Evolutionary conservation across 1,139 yeast species (phyloP).

Genomic region (Hemisphaericaspora xylofermentans): DNA sequence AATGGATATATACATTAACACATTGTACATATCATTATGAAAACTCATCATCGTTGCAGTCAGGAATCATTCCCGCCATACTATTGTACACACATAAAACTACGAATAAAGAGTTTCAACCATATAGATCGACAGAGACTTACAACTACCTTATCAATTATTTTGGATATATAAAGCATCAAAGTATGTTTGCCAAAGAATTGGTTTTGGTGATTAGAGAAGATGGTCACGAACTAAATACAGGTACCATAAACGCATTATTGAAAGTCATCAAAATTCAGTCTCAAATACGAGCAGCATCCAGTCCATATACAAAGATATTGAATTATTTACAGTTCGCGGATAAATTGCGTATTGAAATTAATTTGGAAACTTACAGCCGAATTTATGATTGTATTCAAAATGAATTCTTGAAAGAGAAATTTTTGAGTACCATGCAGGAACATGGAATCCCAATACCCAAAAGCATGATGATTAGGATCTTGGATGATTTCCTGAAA

Average conservation of each 20-base stretch:
- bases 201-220: constrained; percentile 41
- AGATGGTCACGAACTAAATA: constrained; percentile 43
- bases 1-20: constrained; percentile 39
- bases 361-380: constrained; percentile 37
- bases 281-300: constrained; percentile 31
- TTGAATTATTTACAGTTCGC: constrained; percentile 32
- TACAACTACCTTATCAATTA: constrained; percentile 43
- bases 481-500: constrained; percentile 37
- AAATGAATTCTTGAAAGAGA: constrained; percentile 39
- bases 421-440: constrained; percentile 33
- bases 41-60: constrained; percentile 36
- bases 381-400: constrained; percentile 39
- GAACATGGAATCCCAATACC: constrained; percentile 35
- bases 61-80: constrained; percentile 41
- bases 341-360: constrained; percentile 26
- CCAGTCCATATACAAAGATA: constrained; percentile 33
- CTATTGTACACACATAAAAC: constrained; percentile 41
- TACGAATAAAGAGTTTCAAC: constrained; percentile 29
- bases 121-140: constrained; percentile 35
- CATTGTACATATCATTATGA: constrained; percentile 34
- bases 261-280: constrained; percentile 35
- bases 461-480: constrained; percentile 27
- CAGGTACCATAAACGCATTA: constrained; percentile 41
- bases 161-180: constrained; percentile 44
- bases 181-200: constrained; percentile 44